These are phyloP conservation scores for Kluyveromyces dobzhanskii DNA, from an alignment of 805 yeast genomes.

Conservation along the genomic window DNA sequence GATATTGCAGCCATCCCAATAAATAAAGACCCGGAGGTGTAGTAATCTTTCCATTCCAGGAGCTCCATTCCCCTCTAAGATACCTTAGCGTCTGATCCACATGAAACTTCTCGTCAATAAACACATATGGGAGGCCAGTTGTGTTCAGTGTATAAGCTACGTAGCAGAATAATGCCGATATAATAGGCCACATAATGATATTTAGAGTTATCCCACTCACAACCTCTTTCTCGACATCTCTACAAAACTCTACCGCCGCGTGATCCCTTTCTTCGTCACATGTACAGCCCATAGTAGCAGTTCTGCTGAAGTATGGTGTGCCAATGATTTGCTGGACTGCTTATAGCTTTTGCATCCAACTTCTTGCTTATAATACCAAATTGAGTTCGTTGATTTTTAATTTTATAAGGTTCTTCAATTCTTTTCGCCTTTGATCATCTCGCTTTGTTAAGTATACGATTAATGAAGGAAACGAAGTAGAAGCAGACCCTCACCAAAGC, in stretches of 20 bases:
- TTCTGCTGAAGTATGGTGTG: too few species aligned
- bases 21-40: slow-evolving; percentile 92
- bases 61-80: slow-evolving; percentile 47
- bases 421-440: too few species aligned
- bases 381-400: too few species aligned
- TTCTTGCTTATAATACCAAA: too few species aligned
- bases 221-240: slow-evolving; percentile 25
- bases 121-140: slow-evolving; percentile 25
- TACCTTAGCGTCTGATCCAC: slow-evolving; percentile 68
- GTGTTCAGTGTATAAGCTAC: slow-evolving; percentile 26
- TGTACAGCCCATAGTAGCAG: slow-evolving; percentile 3
- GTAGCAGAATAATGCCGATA: slow-evolving; percentile 18
- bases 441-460: too few species aligned
- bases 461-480: too few species aligned
- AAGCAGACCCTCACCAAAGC: too few species aligned
- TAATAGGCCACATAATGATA: slow-evolving; percentile 27
- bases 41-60: slow-evolving; percentile 86
- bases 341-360: too few species aligned
- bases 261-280: not conserved
- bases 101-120: slow-evolving; percentile 73
- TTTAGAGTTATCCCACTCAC: slow-evolving; percentile 26
- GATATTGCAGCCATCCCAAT: slow-evolving; percentile 33
- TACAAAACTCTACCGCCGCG: slow-evolving; percentile 4
- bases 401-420: too few species aligned
- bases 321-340: too few species aligned